Evolutionary conservation across 1,139 yeast species (phyloP), one percentile per base, ranked within the genome.

Genomic region (Saccharomycopsis hybrid): DNA sequence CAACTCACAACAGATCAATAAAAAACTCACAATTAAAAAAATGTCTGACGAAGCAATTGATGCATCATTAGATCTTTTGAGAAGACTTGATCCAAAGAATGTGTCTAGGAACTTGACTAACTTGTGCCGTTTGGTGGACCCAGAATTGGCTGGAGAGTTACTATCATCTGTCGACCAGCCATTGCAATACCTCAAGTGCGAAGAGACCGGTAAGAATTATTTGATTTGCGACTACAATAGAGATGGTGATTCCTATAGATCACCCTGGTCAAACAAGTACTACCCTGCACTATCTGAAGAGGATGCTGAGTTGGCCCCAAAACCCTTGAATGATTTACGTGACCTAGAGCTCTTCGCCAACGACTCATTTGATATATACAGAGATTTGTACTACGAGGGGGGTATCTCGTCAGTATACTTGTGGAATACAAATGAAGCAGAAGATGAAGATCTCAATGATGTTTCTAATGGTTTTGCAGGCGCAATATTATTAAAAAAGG

Each of bases 351-450:
- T 77, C 31, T 74, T 81, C 57, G 92, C 95, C 56, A 92, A 92
- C 65, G 94, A 88, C 56, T 85, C 97, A 7, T 88, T 92, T 65
- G 97, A 90, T 61, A 77, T 92, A 40, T 92, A 92, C 68, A 75
- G 97, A 56, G 98, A 92, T 63, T 70, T 92, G 59, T 92, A 92
- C 70, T 92, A 89, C 65, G 97, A 90, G 65, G 97, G 97, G 37
- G 94, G 96, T 24, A 74, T 85, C 43, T 84, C 95, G 1, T 82
- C 92, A 52, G 95, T 85, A n/a, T 92, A 92, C 63, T 71, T 92
- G 47, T 92, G 98, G 98, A 95, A 87, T 60, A 76, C 80, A 35
- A 86, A 79, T 42, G 72, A 67, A 25, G 62, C 62, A 8, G 63
- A 62, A 25, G 63, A 70, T 9, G 66, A 72, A 55, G 66, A 64